Evolutionary conservation across 2,329 filamentous ascomycete species (phyloP).

Genomic region (Graphiopsis chlorocephala): DNA sequence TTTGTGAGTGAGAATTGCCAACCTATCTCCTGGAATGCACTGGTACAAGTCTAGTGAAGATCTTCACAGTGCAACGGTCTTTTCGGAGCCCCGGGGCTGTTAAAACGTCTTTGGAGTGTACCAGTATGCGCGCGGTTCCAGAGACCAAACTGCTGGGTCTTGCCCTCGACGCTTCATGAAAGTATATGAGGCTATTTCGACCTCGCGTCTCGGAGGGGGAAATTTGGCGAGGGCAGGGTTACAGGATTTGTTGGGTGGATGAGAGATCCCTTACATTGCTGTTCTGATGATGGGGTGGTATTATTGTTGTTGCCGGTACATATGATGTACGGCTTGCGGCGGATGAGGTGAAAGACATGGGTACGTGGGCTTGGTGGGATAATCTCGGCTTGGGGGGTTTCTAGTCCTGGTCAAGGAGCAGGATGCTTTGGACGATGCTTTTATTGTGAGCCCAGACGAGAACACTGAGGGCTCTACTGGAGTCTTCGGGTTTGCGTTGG

Average conservation of each 20-base stretch:
- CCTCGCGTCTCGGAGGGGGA: background rate
- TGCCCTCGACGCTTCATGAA: background rate
- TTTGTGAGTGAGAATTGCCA: no score
- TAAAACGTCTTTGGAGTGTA: background rate
- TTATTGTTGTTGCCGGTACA: background rate
- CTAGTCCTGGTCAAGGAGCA: background rate
- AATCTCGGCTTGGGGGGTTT: background rate
- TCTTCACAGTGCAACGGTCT: background rate
- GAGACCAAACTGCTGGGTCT: background rate
- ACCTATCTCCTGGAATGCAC: no score
- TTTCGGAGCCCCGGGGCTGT: background rate
- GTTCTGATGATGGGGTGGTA: no score
- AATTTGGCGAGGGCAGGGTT: background rate
- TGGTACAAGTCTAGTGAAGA: background rate
- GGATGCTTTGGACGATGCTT: background rate
- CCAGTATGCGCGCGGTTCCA: background rate
- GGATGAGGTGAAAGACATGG: background rate
- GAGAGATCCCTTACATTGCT: background rate
- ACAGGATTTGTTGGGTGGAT: background rate
- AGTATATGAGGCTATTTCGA: conserved; percentile 1
- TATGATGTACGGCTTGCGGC: background rate
- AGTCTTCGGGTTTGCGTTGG: no score
- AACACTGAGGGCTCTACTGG: no score
- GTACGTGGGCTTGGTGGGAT: background rate
- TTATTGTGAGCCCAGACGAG: no score